phyloP scores from a whole-genome alignment of 1,284 basidiomycete species.

The Cystobasidium pallidum region DNA sequence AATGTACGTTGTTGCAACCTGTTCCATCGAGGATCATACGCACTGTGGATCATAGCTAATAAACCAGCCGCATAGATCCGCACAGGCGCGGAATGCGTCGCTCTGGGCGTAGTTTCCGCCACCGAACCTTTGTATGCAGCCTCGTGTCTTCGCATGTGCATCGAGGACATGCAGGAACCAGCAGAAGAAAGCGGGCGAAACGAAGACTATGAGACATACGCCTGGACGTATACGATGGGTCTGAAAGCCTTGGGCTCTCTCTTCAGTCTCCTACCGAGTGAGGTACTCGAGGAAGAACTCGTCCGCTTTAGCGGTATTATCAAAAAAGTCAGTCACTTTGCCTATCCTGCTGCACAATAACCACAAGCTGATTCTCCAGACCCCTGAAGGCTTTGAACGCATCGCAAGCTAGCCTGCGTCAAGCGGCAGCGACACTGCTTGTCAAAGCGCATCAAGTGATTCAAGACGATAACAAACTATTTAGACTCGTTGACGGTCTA shows the following conservation, averaged over 20 bases:
- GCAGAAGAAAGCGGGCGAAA: not conserved
- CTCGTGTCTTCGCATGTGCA: slow-evolving; percentile 28
- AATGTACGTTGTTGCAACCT: slow-evolving; percentile 1
- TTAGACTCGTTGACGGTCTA: slow-evolving; percentile 46
- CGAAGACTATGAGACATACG: not conserved
- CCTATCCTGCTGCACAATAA: not conserved
- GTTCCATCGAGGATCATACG: not conserved
- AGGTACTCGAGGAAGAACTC: slow-evolving; percentile 50
- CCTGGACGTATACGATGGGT: slow-evolving; percentile 16
- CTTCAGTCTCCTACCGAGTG: slow-evolving; percentile 34
- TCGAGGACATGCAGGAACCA: slow-evolving; percentile 17
- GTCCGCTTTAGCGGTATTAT: slow-evolving; percentile 44
- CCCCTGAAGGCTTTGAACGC: slow-evolving; percentile 44
- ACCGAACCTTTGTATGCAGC: slow-evolving; percentile 44
- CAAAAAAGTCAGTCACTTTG: slow-evolving; percentile 39
- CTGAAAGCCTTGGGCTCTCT: slow-evolving; percentile 11
- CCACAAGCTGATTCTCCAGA: not conserved
- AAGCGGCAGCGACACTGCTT: slow-evolving; percentile 45
- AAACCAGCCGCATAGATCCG: slow-evolving; percentile 3
- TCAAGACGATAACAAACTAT: slow-evolving; percentile 46
- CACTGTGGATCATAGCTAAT: too few relatives aligned
- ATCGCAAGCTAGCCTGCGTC: slow-evolving; percentile 43
- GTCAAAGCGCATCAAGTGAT: slow-evolving; percentile 46
- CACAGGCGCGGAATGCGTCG: slow-evolving; percentile 32
- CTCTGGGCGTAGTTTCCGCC: slow-evolving; percentile 9